Evolutionary conservation across 139 green algal genomes (phyloP), one percentile per base, ranked within the genome.

Genomic region (Chlamydomonas schloesseri): DNA sequence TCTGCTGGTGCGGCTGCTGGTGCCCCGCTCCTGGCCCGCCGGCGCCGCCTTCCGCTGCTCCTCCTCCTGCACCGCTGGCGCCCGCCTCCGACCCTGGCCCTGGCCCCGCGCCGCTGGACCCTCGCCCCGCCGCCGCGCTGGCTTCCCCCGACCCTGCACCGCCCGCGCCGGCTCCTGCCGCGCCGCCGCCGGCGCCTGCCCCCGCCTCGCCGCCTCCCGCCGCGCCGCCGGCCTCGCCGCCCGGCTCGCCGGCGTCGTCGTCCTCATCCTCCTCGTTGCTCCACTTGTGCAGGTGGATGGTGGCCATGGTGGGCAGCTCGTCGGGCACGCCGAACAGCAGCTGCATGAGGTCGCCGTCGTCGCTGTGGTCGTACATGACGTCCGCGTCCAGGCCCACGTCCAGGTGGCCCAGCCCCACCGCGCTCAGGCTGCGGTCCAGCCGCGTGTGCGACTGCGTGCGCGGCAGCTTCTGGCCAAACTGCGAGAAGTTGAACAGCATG

Each of bases 261-360:
- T 65, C 42, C 13, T 85, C 79, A 8, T 50, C 64, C 20, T 74
- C 84, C 84, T 75, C 67, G 37, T 84, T 88, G 47, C 60, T 50
- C 83, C 83, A 91, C 34, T 90, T 87, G 69, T 90, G 86, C 57
- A 93, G 58, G 60, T 93, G 90, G 34, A 91, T 91, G 0, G 90
- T 93, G 13, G 88, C 88, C 90, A 93, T 93, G 5, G 82, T 91
- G 13, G 90, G 90, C 26, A 89, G 73, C 85, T 91, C 84, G 34
- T 93, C 90, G 20, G 90, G 84, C 10, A 89, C 88, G 33, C 90
- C 90, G 86, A 93, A 93, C 58, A 93, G 90, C 77, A 93, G 82
- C 71, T 92, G 85, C 90, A 93, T 92, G 18, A 93, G 76, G 79
- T 93, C 90, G 0, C 90, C 90, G 76, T 93, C 90, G 34, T 83